Evolutionary conservation across 2,329 filamentous ascomycete species (phyloP).

Genomic region (Arthrocladium fulminans): DNA sequence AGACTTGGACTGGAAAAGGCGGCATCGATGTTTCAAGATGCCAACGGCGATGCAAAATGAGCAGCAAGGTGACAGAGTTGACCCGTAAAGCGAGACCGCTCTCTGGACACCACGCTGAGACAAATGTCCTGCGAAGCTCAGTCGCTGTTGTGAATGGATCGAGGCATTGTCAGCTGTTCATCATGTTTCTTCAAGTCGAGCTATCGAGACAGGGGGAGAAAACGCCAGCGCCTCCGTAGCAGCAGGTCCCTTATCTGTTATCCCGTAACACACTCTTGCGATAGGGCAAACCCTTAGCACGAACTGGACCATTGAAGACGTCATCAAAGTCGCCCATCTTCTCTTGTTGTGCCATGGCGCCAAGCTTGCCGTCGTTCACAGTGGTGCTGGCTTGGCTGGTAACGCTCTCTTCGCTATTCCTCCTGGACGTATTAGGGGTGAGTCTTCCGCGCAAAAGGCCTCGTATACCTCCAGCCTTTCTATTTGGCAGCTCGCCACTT

Average conservation of each 20-base stretch:
- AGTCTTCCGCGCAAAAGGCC: constrained; percentile 35
- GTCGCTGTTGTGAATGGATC: neutral
- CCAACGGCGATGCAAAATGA: neutral
- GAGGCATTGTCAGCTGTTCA: neutral
- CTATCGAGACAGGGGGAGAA: too few species aligned
- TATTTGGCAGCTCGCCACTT: constrained; percentile 49
- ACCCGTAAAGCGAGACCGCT: neutral
- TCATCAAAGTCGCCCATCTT: constrained; percentile 3
- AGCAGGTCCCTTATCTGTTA: neutral
- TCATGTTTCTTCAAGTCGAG: too few species aligned
- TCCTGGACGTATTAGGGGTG: constrained; percentile 31
- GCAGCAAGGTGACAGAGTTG: neutral
- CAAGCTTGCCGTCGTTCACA: neutral
- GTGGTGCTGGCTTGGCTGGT: constrained; percentile 22
- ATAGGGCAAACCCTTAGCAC: constrained; percentile 5
- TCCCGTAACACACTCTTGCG: constrained; percentile 2
- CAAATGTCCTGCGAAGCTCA: neutral
- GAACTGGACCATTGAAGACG: constrained; percentile 1
- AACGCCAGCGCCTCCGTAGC: too few species aligned
- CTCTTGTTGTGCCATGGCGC: constrained; percentile 3
- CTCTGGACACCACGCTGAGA: neutral
- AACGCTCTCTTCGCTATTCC: constrained; percentile 34
- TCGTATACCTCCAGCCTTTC: constrained; percentile 47
- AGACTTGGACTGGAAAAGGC: neutral
- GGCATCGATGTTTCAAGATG: neutral